Evolutionary conservation across 2,329 filamentous ascomycete genomes (phyloP).

Genomic region (Albophoma yamanashiensis): DNA sequence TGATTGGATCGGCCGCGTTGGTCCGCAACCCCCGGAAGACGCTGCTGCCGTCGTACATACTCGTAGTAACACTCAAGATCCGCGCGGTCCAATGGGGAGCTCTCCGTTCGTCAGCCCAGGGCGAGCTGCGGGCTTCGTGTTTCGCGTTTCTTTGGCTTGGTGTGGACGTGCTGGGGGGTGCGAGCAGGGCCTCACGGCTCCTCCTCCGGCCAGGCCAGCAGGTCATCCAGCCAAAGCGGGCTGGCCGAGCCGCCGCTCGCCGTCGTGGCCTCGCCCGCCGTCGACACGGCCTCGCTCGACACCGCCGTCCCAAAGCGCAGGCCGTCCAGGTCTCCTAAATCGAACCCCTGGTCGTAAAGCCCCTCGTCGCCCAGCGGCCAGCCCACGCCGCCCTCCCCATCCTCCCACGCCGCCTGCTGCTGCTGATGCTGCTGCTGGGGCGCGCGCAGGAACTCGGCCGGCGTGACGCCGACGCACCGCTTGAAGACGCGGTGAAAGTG

Average conservation of each 20-base stretch:
- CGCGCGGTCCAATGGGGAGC: neutral
- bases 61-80: neutral
- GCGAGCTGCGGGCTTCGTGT: neutral
- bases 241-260: neutral
- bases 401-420: constrained; percentile 5
- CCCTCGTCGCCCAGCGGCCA: constrained; percentile 3
- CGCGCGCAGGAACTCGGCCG: constrained; percentile 19
- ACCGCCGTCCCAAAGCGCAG: neutral
- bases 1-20: neutral
- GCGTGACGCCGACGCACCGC: constrained; percentile 39
- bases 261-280: neutral
- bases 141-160: no score
- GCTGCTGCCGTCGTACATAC: no score
- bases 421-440: no score
- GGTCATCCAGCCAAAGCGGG: constrained; percentile 7
- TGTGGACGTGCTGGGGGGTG: no score
- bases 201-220: constrained; percentile 8
- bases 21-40: neutral
- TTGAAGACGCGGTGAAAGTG: constrained; percentile 52
- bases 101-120: neutral
- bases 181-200: neutral
- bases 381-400: neutral
- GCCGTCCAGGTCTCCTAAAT: neutral
- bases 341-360: neutral
- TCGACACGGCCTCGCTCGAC: neutral